Base-by-base conservation (phyloP, 768 basidiomycete genomes). In the Pholiota microspora region DNA sequence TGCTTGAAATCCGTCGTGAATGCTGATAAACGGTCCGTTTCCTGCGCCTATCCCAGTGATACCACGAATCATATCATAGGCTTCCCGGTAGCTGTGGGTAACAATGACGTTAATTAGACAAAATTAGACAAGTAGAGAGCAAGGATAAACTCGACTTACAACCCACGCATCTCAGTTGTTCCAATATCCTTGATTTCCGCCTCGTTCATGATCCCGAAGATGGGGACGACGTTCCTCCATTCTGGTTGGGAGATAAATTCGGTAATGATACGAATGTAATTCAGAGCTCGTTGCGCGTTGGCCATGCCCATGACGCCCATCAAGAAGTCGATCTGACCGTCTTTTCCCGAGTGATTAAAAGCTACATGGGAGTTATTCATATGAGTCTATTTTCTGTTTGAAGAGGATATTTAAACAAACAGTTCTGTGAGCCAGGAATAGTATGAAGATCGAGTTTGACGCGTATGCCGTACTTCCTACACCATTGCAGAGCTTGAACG, bases 221-320 rank as follows among this genome's bases (percentile, higher is more conserved):
- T 73, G 10, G 76, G 77, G 7, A 88, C 77, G 16, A 92, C 79
- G 51, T 86, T 73, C 53, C 71, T 73, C 74, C 88, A 92, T 62
- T 91, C 80, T 2, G 84, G 79, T 68, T 92, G 88, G n/a, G 82
- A 79, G 67, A 95, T 86, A 72, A 94, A 95, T 68, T 90, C 88
- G 49, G 83, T 79, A 62, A 89, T 73, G 45, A 85, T 80, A n/a
- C 92, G 81, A 59, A 94, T 88, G 62, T 88, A 85, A 66, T 89
- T 80, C 44, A 94, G 70, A 7, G 85, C 75, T 13, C 92, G 82
- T 67, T 94, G 85, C 15, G 89, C 92, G 61, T 95, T 94, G 32
- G 91, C 89, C 53, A 90, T 68, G 18, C 93, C 93, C 93, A 94
- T 94, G 31, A 85, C 81, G 27, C 86, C 85, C 58, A 80, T 75